Evolutionary conservation across 768 basidiomycete species (phyloP), one percentile per base, ranked within the genome.

Genomic region (Filobasidium wieringae): DNA sequence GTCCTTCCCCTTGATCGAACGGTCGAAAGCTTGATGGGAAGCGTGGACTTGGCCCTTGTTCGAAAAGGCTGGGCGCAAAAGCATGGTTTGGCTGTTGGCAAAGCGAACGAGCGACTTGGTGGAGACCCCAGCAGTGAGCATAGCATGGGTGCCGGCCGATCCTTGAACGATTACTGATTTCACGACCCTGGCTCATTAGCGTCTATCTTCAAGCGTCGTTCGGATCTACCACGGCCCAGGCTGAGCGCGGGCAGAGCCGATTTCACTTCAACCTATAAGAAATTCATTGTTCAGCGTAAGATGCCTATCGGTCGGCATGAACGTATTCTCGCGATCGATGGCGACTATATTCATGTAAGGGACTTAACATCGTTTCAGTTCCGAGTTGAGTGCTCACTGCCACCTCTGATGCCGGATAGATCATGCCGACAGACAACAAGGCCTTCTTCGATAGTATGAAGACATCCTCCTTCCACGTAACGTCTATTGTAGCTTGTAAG

Each of bases 1-100:
- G 88, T 87, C 1, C 79, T 97, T 22, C 92, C 92, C 27, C 80
- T 96, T 29, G 95, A 97, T 72, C 80, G 92, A 19, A 97, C 95
- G 0, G 93, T 97, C n/a, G 89, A 88, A 33, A 90, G 88, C 75
- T 76, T 97, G 67, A 86, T 88, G 70, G 91, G 89, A 5, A 87
- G 86, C 67, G 79, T 82, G 12, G 87, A 92, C 64, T 78, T 97
- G 17, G 79, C 85, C 11, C 78, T 97, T 12, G 83, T 91, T 55
- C 86, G 85, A 73, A 78, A 82, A 65, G 83, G 80, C 57, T 85
- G 84, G 80, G 77, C 93, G 1, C 82, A 82, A 11, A 79, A 81
- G 47, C 79, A 88, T 67, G 85, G 84, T 15, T 80, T 84, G 32
- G 51, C 47, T 1, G 19, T 53, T 53, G n/a, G 55, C 58, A 50